Base-by-base conservation (phyloP, 73 alveolate species). In the Breviolum minutum region DNA sequence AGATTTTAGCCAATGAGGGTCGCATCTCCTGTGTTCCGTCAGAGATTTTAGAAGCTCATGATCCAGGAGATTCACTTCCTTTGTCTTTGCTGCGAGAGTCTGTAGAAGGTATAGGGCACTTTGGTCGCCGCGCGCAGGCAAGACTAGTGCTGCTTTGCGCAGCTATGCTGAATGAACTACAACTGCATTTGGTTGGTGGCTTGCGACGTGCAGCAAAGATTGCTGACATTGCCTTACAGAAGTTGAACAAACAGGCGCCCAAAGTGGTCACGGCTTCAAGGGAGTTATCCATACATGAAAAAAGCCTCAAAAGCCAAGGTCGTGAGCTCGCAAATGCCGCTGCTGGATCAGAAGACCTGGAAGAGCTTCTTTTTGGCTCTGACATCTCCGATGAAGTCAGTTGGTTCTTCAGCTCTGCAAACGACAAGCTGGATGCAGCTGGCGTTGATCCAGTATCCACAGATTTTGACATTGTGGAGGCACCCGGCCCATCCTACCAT, bases 371-470 rank as follows among this genome's bases (percentile, higher is more conserved):
- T 40, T 40, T 40, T 40, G 54, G 54, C 54, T 40, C 54, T 40
- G 68, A 80, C 19, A 27, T 80, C 17, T 32, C 88, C 29, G 88
- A 80, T 80, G 88, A 80, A 40, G 98, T 92, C 69, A 92, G 98
- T 48, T 92, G 98, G 98, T 92, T 92, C 73, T 92, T 92, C 90
- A 76, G 80, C 27, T 70, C 80, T 16, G 98, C 17, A 30, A 90
- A 60, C 27, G 91, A 77, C 11, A 13, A 30, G 17, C 13, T 30
- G 10, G 54, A 29, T 7, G 30, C 54, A 32, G 54, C 68, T 30
- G 95, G 63, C n/a, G 16, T n/a, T 5, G 24, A 11, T 61, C 95
- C 95, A 14, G 0, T 27, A 16, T 0, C 29, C 19, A 17, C 88
- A 11, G 68, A 64, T n/a, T 70, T 64, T 13, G 79, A 60, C 3